These are phyloP conservation scores for Cyclaneusma minus DNA, from an alignment of 2,329 filamentous ascomycete species.

Conservation along the genomic window DNA sequence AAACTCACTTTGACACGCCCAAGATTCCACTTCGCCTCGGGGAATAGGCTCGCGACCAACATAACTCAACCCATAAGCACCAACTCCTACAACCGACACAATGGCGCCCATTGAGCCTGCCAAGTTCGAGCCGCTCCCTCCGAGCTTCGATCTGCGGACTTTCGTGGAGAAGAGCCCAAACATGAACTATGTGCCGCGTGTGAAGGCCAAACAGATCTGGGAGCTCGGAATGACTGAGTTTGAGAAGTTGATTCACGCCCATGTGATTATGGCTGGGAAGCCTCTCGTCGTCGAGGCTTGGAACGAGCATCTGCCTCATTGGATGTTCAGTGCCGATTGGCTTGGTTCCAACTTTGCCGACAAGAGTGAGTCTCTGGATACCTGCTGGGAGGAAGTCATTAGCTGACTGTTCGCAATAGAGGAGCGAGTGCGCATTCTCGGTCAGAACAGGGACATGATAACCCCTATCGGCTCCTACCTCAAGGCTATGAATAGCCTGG, in stretches of 20 bases:
- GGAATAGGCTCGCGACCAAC: too few species aligned
- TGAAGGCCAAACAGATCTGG: conserved; percentile 65
- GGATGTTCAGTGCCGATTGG: conserved; percentile 71
- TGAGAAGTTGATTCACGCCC: conserved; percentile 68
- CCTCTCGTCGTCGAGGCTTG: conserved; percentile 88
- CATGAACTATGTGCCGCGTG: conserved; percentile 73
- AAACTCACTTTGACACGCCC: too few species aligned
- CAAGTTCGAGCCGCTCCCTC: conserved; percentile 82
- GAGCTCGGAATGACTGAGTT: conserved; percentile 64
- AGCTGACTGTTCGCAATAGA: conserved; percentile 30
- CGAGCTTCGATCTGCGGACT: conserved; percentile 60
- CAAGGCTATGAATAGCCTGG: conserved; percentile 68
- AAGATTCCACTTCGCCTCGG: too few species aligned
- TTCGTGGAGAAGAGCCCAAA: conserved; percentile 69
- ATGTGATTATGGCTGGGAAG: conserved; percentile 73
- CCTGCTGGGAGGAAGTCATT: neutral
- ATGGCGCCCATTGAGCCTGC: too few species aligned
- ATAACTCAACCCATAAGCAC: too few species aligned
- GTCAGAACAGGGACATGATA: conserved; percentile 54
- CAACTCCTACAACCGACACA: too few species aligned
- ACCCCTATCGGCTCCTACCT: conserved; percentile 87
- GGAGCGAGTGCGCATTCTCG: conserved; percentile 73
- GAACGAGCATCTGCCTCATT: conserved; percentile 56
- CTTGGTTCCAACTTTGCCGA: conserved; percentile 63
- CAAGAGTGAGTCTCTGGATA: conserved; percentile 41